Evolutionary conservation across 2,329 filamentous ascomycete species (phyloP), one percentile per base, ranked within the genome.

Genomic region (Aspergillus ruber): DNA sequence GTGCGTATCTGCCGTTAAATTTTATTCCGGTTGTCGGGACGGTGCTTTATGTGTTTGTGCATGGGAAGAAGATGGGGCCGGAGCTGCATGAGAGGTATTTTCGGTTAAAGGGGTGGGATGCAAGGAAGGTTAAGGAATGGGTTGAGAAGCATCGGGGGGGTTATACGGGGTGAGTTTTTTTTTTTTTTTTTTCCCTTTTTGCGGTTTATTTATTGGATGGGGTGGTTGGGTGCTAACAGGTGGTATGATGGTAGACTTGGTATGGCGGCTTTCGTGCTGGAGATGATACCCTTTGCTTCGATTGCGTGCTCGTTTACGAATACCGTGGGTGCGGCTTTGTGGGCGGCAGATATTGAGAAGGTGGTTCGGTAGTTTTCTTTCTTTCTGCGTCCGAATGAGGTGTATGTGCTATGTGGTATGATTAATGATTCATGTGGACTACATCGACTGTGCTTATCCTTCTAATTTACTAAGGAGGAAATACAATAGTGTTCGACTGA

Each of bases 11-110:
- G 38, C 90, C 91, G 9, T 77, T 97, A 51, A 97, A 96, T 72
- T 90, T 95, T 64, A 90, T 97, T 45, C 91, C 91, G 0, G 78
- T 96, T 0, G 81, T 95, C 15, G 91, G 91, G 5, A 95, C 90
- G 0, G 73, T 83, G 6, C 72, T 90, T 4, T 97, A 95, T 67
- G 78, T 96, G 29, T 65, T 86, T 23, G 65, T 94, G 13, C 89
- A 95, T 67, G 86, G 85, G 67, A 68, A 67, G 58, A 74, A 72
- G 49, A 64, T 71, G 21, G 81, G 78, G 2, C 80, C 81, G 36
- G 71, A 71, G 1, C 73, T 75, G 33, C 77, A 81, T 61, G 64
- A 67, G 3, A 66, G 93, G 70, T 96, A 95, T 70, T 96, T 95
- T 67, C 88, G 95, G 72, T 77, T 97, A 52, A 97, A 96, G 73